Percentiles rank a stretch among this genome's conserved stretches.
Conservation (phyloP, 441 rosid species). For the Populus hybrid region DNA sequence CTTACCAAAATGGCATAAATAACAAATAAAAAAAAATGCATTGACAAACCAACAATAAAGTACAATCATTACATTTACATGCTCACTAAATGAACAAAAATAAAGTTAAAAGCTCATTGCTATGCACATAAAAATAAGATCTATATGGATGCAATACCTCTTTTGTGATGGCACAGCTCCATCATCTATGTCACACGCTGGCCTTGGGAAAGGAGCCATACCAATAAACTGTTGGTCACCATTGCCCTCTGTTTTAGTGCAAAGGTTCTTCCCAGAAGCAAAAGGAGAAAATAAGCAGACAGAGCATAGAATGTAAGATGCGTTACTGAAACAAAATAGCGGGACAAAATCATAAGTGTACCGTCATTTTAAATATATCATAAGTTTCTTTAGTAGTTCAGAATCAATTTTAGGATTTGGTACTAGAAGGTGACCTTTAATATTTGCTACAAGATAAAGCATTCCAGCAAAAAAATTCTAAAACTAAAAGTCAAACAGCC, state of each 20-base stretch:
- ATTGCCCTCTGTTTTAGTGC: slow-evolving; percentile 33
- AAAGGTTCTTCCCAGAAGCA: slow-evolving; percentile 35
- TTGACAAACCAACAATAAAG: slow-evolving; percentile 2
- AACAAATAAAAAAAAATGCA: slow-evolving; percentile 6
- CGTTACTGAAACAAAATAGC: slow-evolving; percentile 8
- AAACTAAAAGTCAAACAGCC: neutral
- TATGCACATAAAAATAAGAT: neutral
- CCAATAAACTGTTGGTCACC: slow-evolving; percentile 30
- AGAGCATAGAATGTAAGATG: slow-evolving; percentile 9
- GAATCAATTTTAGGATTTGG: neutral
- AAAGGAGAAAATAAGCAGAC: slow-evolving; percentile 5
- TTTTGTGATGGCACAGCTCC: slow-evolving; percentile 32
- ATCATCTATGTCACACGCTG: slow-evolving; percentile 33
- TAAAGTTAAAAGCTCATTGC: neutral
- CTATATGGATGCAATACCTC: slow-evolving; percentile 38
- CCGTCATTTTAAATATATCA: no score
- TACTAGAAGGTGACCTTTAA: neutral
- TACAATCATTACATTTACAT: neutral
- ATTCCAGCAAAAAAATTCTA: neutral
- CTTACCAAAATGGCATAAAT: slow-evolving; percentile 18
- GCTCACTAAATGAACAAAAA: neutral
- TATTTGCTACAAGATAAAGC: neutral
- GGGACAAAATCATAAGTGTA: neutral
- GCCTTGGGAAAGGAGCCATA: slow-evolving; percentile 23
- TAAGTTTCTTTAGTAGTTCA: neutral